Base-by-base conservation (phyloP, 2,329 filamentous ascomycete species). In the Juglanconis oblonga region DNA sequence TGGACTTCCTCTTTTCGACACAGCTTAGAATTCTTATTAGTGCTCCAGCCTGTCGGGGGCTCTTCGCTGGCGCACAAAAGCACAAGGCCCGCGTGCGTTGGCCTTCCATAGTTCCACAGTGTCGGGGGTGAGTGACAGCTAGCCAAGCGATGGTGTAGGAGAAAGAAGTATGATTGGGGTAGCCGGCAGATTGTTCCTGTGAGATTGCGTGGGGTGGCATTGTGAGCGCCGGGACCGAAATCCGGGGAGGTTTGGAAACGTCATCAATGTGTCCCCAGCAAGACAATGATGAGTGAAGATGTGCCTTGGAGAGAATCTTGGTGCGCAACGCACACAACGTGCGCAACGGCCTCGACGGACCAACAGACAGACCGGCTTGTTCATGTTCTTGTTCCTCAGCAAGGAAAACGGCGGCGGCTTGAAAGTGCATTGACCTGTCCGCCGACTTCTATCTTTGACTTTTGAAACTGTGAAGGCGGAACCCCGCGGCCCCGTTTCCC, bases 401-500 rank as follows among this genome's bases (percentile, higher is more conserved):
- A 11, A 9, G 24, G 4, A 47, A 36, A 55, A 48, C 52, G 52
- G 42, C n/a, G 6, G 42, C 52, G 29, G 42, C 42, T 35, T 24
- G 24, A 24, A 24, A 24, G 24, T 24, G 24, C 24, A 24, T 24
- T 24, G 24, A 24, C 24, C n/a, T 47, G 52, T 32, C 31, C 42
- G 42, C 53, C 53, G 32, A 47, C 6, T 32, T 9, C 45, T 40
- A 29, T 24, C 1, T 29, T 36, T 31, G 24, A 9, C 5, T 42
- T 51, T 55, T 59, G 57, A 59, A 59, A 59, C 57, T 40, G 38
- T 13, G 10, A 42, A 10, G 38, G 38, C 4, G 38, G 38, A 42
- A 9, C n/a, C n/a, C 38, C 10, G n/a, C 14, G n/a, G 24, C 33
- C 50, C 32, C 50, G 17, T 55, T 49, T 55, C 44, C 44, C 50